Percentiles rank a stretch among this genome's conserved stretches.
Conservation (phyloP, 2,329 filamentous ascomycete species). For the Piedraia hortae region DNA sequence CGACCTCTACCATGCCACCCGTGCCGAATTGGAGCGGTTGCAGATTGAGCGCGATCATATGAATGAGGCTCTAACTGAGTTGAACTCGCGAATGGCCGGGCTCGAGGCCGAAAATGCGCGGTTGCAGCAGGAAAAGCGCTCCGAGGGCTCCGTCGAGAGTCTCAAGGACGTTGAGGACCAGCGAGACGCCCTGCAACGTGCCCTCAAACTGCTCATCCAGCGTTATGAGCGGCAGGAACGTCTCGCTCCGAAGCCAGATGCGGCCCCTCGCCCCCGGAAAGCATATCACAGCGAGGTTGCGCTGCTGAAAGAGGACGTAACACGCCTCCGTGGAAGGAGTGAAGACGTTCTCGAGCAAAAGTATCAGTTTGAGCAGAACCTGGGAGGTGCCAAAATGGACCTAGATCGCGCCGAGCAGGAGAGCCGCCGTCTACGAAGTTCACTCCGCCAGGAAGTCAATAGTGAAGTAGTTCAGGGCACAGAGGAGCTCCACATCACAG, state of each 20-base stretch:
- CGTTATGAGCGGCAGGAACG: slow-evolving; percentile 64
- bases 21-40: slow-evolving; percentile 53
- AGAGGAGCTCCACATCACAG: too few relatives aligned
- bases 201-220: slow-evolving; percentile 59
- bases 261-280: slow-evolving; percentile 36
- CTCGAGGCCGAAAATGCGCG: slow-evolving; percentile 54
- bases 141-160: slow-evolving; percentile 30
- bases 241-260: slow-evolving; percentile 26
- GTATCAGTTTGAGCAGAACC: slow-evolving; percentile 79
- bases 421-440: slow-evolving; percentile 49
- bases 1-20: slow-evolving; percentile 62
- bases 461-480: too few relatives aligned
- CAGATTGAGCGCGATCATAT: slow-evolving; percentile 79
- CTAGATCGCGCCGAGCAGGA: slow-evolving; percentile 86
- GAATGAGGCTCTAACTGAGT: slow-evolving; percentile 60
- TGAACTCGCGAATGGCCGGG: slow-evolving; percentile 49
- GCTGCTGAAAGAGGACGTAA: slow-evolving; percentile 58
- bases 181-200: slow-evolving; percentile 69
- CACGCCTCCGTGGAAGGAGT: slow-evolving; percentile 54
- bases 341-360: slow-evolving; percentile 90
- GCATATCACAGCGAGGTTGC: slow-evolving; percentile 67
- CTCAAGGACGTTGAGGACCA: slow-evolving; percentile 85
- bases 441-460: too few relatives aligned
- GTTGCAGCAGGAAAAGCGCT: slow-evolving; percentile 47
- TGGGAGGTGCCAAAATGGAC: slow-evolving; percentile 80